Evolutionary conservation across 495 filamentous ascomycete genomes (phyloP), one percentile per base, ranked within the genome.

Genomic region (Cudoniella acicularis): DNA sequence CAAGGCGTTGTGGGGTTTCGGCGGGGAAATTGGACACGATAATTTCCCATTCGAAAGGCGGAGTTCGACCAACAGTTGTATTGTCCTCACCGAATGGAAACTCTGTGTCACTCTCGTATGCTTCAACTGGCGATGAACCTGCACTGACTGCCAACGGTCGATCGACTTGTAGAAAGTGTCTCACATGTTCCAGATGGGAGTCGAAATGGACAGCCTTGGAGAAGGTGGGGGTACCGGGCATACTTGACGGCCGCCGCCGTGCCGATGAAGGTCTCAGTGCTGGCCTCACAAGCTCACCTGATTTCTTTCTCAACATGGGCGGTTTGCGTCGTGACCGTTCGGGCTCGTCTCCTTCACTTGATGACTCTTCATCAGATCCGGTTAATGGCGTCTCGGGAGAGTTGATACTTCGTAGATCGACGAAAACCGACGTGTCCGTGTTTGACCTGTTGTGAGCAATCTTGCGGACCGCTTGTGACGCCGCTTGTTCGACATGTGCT

Each of bases 151-250:
- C 94, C 45, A 96, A 84, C 1, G 94, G 94, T 22, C 88, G 84
- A 69, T 98, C 95, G 3, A 96, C 84, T 69, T 96, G 89, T 48
- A 95, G 73, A 72, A 98, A 98, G 69, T 97, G 93, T 23, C 94
- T 82, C 42, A 97, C 92, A 63, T 98, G 92, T 73, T 97, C 93
- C 47, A 96, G 81, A 61, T 92, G 87, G 1, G 91, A 87, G 69
- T 98, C 93, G 70, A 98, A 98, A 70, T 98, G 94, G 18, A 98
- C 95, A 8, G 88, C 88, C 71, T 98, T 98, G 30, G 88, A 85
- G 69, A 91, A 98, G 0, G 92, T 95, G 0, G 94, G 94, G 4
- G 94, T 98, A 11, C 95, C 95, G 6, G 94, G 94, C 91, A 98
- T 95, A 72, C 93, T 97, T 0, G 89, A 96, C 0, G 92, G 92